These are phyloP conservation scores for Tripterygium wilfordii DNA, from an alignment of 177 flowering plant species.

Conservation along the genomic window DNA sequence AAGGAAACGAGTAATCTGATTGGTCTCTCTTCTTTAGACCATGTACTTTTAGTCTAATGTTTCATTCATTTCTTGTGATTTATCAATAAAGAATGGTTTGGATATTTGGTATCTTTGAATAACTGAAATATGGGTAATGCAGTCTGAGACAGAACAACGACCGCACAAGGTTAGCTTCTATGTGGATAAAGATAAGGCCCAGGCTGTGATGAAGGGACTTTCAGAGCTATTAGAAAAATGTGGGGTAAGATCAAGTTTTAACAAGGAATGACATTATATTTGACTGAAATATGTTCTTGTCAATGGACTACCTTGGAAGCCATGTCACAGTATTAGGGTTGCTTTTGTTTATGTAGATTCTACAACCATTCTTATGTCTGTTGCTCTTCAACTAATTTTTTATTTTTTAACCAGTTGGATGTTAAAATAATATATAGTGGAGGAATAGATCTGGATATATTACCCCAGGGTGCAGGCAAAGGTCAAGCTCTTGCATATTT, in stretches of 20 bases:
- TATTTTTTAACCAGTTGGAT: conserved; percentile 90
- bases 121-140: too few relatives aligned
- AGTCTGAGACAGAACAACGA: conserved; percentile 89
- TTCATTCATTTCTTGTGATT: too few relatives aligned
- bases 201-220: conserved; percentile 57
- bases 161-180: conserved; percentile 96
- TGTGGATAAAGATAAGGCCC: conserved; percentile 68
- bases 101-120: too few relatives aligned
- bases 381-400: too few relatives aligned
- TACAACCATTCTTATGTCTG: too few relatives aligned
- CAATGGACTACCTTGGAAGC: neutral
- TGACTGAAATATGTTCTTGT: neutral
- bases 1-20: too few relatives aligned
- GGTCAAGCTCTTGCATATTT: conserved; percentile 98
- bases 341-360: too few relatives aligned
- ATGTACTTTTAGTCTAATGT: neutral
- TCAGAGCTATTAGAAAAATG: conserved; percentile 45
- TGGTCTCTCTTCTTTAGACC: neutral
- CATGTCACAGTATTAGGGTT: too few relatives aligned
- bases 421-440: conserved; percentile 96
- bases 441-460: conserved; percentile 79
- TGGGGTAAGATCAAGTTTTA: conserved; percentile 52
- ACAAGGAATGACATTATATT: neutral
- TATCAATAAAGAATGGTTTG: too few relatives aligned
- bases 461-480: conserved; percentile 98